Base-by-base conservation (phyloP, 768 basidiomycete genomes). In the Pisolithus microcarpus region DNA sequence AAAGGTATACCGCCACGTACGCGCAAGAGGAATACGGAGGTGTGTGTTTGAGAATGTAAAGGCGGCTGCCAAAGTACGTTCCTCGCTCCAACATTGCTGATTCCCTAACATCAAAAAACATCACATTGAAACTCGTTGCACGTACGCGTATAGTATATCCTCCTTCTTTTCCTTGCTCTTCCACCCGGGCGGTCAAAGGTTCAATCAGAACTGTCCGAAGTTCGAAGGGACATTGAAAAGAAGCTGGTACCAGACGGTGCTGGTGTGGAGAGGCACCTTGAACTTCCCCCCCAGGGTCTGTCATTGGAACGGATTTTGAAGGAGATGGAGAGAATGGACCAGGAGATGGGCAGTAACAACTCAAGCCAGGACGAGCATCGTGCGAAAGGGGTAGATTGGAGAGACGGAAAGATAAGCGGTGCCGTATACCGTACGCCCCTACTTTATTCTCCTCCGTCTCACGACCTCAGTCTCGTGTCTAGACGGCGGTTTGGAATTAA, bases 401-500 rank as follows among this genome's bases (percentile, higher is more conserved):
- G 69, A 47, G 65, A 78, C 5, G 90, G 90, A 16, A 88, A 87
- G 64, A 65, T 93, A 13, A 87, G 85, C 42, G 91, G 91, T 4
- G 87, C 88, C 6, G 85, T 93, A 19, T 93, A 93, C 59, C 91
- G 87, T 90, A 63, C 56, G 84, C 71, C 30, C 11, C 39, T 18
- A 45, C 44, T 19, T 52, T 39, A 39, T 48, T 38, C 3, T 8
- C 26, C 16, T 31, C 46, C 43, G 43, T 46, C 7, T 19, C 4
- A 23, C n/a, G 18, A 6, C 36, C 46, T 38, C 10, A 47, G 13
- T 19, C 34, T 30, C 21, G 13, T 19, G n/a, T 38, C 11, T 52
- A 91, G 87, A 91, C 57, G 91, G 91, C 7, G 91, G 91, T 10
- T 81, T 85, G 13, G 91, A 91, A 43, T 69, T 93, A 54, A 80